These are phyloP conservation scores for Hordeum vulgare DNA, from an alignment of 176 grass and related monocot genomes.

Conservation along the genomic window MorexV3_pseudomolecules_assembly NC_058523.1:46303903-46304402, in stretches of 20 bases:
- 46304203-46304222: background rate
- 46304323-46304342: background rate
- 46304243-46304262: background rate
- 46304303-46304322: conserved; percentile 1
- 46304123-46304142: conserved; percentile 60
- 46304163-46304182: conserved; percentile 11
- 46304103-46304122: conserved; percentile 56
- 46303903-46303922: conserved; percentile 45
- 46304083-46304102: conserved; percentile 84
- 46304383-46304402: background rate
- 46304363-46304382: background rate
- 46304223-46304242: background rate
- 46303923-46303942: conserved; percentile 67
- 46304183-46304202: conserved; percentile 51
- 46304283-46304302: background rate
- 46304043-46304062: no score
- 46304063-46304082: background rate
- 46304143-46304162: conserved; percentile 56
- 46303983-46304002: conserved; percentile 81
- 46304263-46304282: background rate
- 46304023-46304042: background rate
- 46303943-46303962: conserved; percentile 71
- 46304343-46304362: background rate
- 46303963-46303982: conserved; percentile 77
- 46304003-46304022: background rate